phyloP scores from a whole-genome alignment of 768 basidiomycete genomes.

The Tylopilus sp. region DNA sequence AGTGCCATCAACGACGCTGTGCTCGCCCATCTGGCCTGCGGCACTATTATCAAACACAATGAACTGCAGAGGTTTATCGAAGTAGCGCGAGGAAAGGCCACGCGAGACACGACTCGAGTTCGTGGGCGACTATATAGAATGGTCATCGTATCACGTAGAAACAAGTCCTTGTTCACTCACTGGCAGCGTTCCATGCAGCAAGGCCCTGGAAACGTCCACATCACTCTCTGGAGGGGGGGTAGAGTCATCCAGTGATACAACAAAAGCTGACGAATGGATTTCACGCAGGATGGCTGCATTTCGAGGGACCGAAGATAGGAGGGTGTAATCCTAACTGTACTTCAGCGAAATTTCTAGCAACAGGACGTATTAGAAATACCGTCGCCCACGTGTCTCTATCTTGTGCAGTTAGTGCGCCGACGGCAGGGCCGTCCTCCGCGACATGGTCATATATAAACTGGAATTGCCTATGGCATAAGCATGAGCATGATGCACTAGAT shows the following conservation, averaged over 20 bases:
- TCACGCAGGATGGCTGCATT: conserved; percentile 65
- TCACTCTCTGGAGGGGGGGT: conserved; percentile 41
- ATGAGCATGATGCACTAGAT: conserved; percentile 9
- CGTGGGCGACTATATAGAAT: conserved; percentile 13
- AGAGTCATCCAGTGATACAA: conserved; percentile 74
- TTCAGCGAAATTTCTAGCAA: not conserved
- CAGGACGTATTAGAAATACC: conserved; percentile 37
- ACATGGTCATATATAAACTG: conserved; percentile 68
- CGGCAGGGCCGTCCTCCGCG: conserved; percentile 57
- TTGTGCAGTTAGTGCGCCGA: conserved; percentile 75
- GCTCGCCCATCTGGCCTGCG: conserved; percentile 91
- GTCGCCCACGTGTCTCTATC: conserved; percentile 90
- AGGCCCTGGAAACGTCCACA: conserved; percentile 58
- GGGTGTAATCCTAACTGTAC: conserved; percentile 53
- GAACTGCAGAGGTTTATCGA: conserved; percentile 88
- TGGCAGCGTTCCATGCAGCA: conserved; percentile 77
- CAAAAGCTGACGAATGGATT: conserved; percentile 84
- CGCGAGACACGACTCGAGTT: conserved; percentile 25
- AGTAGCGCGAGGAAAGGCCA: conserved; percentile 75
- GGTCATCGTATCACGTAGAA: not conserved
- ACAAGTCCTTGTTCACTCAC: conserved; percentile 26
- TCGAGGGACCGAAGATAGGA: conserved; percentile 52
- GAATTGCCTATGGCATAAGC: conserved; percentile 51
- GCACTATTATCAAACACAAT: conserved; percentile 79
- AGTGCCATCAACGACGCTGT: conserved; percentile 88